Evolutionary conservation across 2,329 filamentous ascomycete genomes (phyloP).

Genomic region (Chalara sp.): DNA sequence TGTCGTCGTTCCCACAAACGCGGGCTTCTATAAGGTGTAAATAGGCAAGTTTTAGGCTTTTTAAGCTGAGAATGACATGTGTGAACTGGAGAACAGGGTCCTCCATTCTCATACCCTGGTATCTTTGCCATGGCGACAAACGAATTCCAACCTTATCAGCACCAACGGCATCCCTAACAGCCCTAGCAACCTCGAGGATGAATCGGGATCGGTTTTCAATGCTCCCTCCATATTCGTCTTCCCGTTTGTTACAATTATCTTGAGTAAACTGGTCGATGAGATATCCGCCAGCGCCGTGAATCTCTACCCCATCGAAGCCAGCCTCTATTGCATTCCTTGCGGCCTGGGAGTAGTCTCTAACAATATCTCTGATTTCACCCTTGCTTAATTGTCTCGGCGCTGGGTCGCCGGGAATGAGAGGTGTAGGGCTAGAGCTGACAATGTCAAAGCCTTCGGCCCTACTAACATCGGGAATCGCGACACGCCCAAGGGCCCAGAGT

Average conservation of each 20-base stretch:
- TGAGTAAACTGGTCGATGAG: conserved; percentile 27
- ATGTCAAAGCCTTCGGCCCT: conserved; percentile 15
- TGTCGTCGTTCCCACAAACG: conserved; percentile 27
- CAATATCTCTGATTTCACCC: conserved; percentile 25
- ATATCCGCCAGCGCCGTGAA: conserved; percentile 27
- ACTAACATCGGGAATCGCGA: conserved; percentile 12
- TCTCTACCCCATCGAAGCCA: conserved; percentile 47
- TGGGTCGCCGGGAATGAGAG: conserved; percentile 10
- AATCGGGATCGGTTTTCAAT: conserved; percentile 45
- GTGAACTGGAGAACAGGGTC: conserved; percentile 58
- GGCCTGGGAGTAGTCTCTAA: conserved; percentile 28
- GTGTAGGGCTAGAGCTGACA: conserved; percentile 12
- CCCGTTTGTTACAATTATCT: conserved; percentile 44
- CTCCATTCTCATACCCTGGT: conserved; percentile 57
- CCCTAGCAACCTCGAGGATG: conserved; percentile 44
- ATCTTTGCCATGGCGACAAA: conserved; percentile 52
- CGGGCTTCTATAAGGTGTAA: conserved; percentile 53
- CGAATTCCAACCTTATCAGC: conserved; percentile 47
- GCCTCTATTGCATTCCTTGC: conserved; percentile 43
- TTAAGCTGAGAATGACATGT: conserved; percentile 46
- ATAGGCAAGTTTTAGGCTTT: conserved; percentile 48
- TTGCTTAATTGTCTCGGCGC: conserved; percentile 30
- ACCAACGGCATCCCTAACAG: conserved; percentile 43
- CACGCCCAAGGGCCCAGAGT: conserved; percentile 52
- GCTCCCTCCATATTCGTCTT: conserved; percentile 44